phyloP scores from a whole-genome alignment of 768 basidiomycete species.

The Rhizopogon salebrosus region DNA sequence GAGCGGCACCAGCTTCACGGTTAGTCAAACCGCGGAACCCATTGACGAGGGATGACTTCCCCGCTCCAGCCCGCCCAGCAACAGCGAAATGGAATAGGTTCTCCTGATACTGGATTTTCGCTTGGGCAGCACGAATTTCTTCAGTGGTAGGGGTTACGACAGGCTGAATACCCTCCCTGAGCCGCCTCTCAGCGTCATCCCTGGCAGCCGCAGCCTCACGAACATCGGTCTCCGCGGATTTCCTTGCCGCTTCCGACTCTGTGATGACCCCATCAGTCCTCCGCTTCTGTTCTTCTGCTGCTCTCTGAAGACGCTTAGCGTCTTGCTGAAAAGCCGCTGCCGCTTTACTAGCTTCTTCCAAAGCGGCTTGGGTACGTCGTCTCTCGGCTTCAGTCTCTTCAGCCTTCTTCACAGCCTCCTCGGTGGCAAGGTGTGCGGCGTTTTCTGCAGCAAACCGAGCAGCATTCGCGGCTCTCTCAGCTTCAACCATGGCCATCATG shows the following conservation, averaged over 20 bases:
- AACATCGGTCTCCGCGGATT: neutral
- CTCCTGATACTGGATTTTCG: constrained; percentile 22
- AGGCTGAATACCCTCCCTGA: constrained; percentile 24
- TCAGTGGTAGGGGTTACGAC: constrained; percentile 22
- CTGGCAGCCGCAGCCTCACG: neutral
- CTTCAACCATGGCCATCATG: neutral
- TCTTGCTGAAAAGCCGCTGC: neutral
- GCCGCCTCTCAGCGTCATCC: constrained; percentile 11
- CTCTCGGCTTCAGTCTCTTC: neutral
- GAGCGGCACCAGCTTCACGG: constrained; percentile 13
- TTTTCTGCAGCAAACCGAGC: neutral
- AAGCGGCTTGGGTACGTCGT: neutral
- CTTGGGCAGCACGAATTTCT: constrained; percentile 7
- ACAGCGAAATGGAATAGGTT: constrained; percentile 25
- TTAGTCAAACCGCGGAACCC: constrained; percentile 21
- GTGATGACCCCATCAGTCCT: neutral
- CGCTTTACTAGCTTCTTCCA: neutral
- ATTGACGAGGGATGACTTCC: constrained; percentile 28
- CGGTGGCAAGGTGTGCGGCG: neutral
- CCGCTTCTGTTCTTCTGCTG: neutral
- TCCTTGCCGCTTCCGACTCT: neutral
- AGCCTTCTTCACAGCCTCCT: neutral
- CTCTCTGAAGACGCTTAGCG: neutral
- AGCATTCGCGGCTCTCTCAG: neutral
- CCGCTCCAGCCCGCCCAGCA: constrained; percentile 20